Conservation (phyloP, 345 rosid species). For the Psidium friedrichsthalianum region DNA sequence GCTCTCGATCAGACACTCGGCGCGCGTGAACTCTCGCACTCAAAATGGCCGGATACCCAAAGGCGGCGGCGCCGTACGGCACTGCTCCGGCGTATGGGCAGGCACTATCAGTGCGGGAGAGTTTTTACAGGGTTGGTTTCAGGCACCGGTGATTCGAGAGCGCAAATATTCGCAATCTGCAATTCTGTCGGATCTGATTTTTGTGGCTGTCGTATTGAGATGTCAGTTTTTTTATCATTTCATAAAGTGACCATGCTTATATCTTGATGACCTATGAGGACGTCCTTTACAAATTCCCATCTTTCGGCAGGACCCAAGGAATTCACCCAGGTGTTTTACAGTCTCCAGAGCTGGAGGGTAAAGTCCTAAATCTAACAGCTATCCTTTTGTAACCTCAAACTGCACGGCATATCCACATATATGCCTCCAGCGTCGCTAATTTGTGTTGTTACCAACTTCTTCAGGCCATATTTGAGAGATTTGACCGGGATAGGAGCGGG, state of each 20-base stretch:
- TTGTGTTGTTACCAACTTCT: not conserved
- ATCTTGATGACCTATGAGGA: not conserved
- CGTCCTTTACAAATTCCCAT: not conserved
- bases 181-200: not conserved
- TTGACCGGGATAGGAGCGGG: conserved; percentile 82
- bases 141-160: no score
- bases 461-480: conserved; percentile 72
- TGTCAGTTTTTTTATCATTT: not conserved
- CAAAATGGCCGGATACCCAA: conserved; percentile 38
- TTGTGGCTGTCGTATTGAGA: not conserved
- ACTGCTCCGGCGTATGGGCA: not conserved
- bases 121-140: no score
- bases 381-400: not conserved
- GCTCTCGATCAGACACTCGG: not conserved
- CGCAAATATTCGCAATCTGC: not conserved
- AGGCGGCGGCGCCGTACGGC: conserved; percentile 11
- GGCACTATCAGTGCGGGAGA: not conserved
- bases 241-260: not conserved
- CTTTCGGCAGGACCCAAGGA: conserved; percentile 66
- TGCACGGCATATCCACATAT: not conserved
- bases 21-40: not conserved
- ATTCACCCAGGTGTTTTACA: conserved; percentile 67
- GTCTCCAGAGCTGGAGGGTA: conserved; percentile 98
- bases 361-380: not conserved
- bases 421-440: not conserved